These are phyloP conservation scores for Durusdinium trenchii DNA, from an alignment of 73 alveolate species.

Conservation along the genomic window DNA sequence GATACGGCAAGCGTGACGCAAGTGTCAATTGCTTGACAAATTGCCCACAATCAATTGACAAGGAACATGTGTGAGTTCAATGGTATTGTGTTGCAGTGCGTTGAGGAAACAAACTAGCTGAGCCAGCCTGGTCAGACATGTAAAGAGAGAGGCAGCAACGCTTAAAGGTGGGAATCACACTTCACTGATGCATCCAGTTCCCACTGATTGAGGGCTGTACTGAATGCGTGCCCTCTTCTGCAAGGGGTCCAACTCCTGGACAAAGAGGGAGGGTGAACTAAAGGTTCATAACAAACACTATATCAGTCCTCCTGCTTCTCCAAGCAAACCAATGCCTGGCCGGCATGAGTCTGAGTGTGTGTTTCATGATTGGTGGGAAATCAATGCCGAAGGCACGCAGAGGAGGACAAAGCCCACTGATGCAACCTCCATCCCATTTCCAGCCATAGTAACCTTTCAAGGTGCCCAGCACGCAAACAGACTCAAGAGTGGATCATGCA, in stretches of 20 bases:
- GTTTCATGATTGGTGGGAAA: background rate
- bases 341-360: background rate
- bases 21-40: too few relatives aligned
- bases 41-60: too few relatives aligned
- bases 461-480: background rate
- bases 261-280: background rate
- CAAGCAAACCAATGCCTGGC: slow-evolving; percentile 39
- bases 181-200: background rate
- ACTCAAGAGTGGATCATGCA: background rate
- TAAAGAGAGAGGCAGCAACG: too few relatives aligned
- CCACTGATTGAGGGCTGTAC: too few relatives aligned
- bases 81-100: too few relatives aligned
- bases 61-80: too few relatives aligned
- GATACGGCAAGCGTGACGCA: too few relatives aligned
- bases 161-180: background rate
- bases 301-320: background rate
- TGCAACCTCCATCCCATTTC: slow-evolving; percentile 19
- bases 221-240: background rate
- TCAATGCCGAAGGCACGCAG: background rate
- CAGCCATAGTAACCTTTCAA: slow-evolving; percentile 28
- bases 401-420: slow-evolving; percentile 4
- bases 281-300: too few relatives aligned
- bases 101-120: too few relatives aligned
- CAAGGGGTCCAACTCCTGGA: background rate
- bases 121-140: too few relatives aligned